A percentile compares a stretch with the other conserved stretches of the same genome.
Evolutionary conservation across 1,139 yeast species (phyloP).

Genomic region (Saccharomyces hybrid): DNA sequence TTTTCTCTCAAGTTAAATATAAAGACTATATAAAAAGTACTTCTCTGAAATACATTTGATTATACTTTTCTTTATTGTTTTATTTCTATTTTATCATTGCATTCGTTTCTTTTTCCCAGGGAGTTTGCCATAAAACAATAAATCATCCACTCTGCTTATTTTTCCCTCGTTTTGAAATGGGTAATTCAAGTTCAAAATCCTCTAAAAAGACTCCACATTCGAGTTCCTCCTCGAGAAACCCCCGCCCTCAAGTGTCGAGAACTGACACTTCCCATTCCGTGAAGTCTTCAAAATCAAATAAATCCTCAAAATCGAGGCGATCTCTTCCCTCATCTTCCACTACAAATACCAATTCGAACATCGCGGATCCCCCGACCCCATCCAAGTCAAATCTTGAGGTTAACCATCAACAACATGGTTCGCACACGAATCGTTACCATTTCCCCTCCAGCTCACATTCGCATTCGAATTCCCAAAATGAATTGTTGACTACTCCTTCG

Average conservation of each 20-base stretch:
- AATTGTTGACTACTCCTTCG: constrained; percentile 5
- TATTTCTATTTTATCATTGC: neutral
- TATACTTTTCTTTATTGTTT: neutral
- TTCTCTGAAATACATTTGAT: constrained; percentile 1
- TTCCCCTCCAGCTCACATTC: constrained; percentile 3
- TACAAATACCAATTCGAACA: neutral
- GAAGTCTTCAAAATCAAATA: constrained; percentile 9
- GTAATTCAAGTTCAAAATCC: constrained; percentile 2
- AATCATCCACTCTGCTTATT: neutral
- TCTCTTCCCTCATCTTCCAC: constrained; percentile 6
- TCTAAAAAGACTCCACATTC: neutral
- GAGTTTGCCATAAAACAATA: neutral
- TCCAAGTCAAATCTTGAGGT: neutral
- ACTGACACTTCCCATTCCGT: constrained; percentile 16
- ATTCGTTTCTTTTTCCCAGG: neutral
- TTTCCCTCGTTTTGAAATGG: constrained; percentile 2
- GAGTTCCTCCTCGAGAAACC: constrained; percentile 3
- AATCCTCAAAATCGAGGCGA: constrained; percentile 10
- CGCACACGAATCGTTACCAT: constrained; percentile 5
- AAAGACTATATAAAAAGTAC: neutral
- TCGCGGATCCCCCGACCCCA: constrained; percentile 3
- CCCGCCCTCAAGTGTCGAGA: constrained; percentile 11
- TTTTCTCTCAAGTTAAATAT: neutral
- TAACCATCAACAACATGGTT: constrained; percentile 7
- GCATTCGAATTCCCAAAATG: constrained; percentile 1